Evolutionary conservation across 1,284 basidiomycete genomes (phyloP), one percentile per base, ranked within the genome.

Genomic region (Pascua guehoae): DNA sequence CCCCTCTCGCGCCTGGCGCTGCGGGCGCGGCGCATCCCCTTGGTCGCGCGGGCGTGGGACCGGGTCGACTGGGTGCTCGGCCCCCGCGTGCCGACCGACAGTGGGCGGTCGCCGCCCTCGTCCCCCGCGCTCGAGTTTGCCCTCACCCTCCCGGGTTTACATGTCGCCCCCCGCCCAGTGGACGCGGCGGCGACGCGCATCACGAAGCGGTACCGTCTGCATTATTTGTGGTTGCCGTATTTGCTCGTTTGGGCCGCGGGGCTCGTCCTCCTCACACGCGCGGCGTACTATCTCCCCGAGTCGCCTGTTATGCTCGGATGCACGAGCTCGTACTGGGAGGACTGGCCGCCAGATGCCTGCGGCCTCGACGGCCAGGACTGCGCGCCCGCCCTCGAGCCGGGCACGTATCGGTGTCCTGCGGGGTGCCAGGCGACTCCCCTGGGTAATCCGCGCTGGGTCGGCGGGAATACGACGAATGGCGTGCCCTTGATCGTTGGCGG

Each of bases 301-400:
- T 47, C 63, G 4, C 68, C 69, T 1, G 50, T 40, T 11, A 63
- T 65, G 8, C 62, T 72, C 18, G 36, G 38, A 5, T 76, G 74
- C 56, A 70, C 65, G 9, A 53, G 63, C 2, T 53, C 67, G n/a
- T 49, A 65, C 18, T 74, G 66, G 66, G 51, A 62, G 32, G 61
- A 68, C 53, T 76, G 69, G 69, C 74, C 74, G 36, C 70, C 72
- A 10, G 72, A 74, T 60, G 52, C 46, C 1, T 76, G 74, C 48
- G 74, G 72, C 4, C 32, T 72, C 10, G 59, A 68, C 46, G 72
- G 65, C 15, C 58, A 49, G 4, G 61, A 47, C 9, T 76, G 74
- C 56, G 42, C 50, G 11, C 39, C 57, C 1, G 56, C 53, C 37
- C 56, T 74, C 53, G 47, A 58, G 32, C 49, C 39, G 5, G 56